These are phyloP conservation scores for Leccinellum albellum DNA, from an alignment of 768 basidiomycete species.

Conservation along the genomic window DNA sequence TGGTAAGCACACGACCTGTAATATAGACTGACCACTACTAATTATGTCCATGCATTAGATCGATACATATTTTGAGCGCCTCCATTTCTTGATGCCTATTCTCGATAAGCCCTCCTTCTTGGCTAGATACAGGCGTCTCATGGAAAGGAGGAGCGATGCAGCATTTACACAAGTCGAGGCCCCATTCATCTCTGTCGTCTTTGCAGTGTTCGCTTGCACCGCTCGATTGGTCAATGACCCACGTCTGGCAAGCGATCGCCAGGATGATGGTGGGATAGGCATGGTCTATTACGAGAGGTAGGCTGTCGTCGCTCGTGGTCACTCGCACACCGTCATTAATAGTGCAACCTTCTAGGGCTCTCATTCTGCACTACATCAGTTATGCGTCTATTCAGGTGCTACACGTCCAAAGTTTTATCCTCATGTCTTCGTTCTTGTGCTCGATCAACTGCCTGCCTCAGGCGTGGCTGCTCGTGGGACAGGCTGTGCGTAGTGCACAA, in stretches of 20 bases:
- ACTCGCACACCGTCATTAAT: slow-evolving; percentile 1
- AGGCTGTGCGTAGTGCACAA: slow-evolving; percentile 85
- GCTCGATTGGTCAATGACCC: slow-evolving; percentile 75
- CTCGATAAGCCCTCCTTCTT: slow-evolving; percentile 85
- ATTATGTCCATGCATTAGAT: slow-evolving; percentile 48
- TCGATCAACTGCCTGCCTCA: slow-evolving; percentile 92
- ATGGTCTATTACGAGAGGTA: slow-evolving; percentile 90
- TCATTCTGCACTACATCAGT: slow-evolving; percentile 90
- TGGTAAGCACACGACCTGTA: slow-evolving; percentile 48
- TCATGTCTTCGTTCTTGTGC: slow-evolving; percentile 88
- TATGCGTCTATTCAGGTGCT: slow-evolving; percentile 79
- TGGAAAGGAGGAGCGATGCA: slow-evolving; percentile 62
- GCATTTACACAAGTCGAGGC: slow-evolving; percentile 56
- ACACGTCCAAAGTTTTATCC: slow-evolving; percentile 87
- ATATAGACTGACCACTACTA: slow-evolving; percentile 14
- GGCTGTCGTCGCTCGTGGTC: slow-evolving; percentile 18
- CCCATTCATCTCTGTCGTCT: slow-evolving; percentile 76
- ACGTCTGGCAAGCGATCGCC: slow-evolving; percentile 55
- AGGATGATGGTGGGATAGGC: slow-evolving; percentile 80
- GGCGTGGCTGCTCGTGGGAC: slow-evolving; percentile 89
- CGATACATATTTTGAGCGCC: slow-evolving; percentile 79
- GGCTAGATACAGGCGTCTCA: slow-evolving; percentile 63
- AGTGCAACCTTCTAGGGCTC: slow-evolving; percentile 49
- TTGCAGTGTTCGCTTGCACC: slow-evolving; percentile 88
- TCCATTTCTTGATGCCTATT: slow-evolving; percentile 86